Evolutionary conservation across 495 filamentous ascomycete genomes (phyloP).

Genomic region (Daldinia childiae): DNA sequence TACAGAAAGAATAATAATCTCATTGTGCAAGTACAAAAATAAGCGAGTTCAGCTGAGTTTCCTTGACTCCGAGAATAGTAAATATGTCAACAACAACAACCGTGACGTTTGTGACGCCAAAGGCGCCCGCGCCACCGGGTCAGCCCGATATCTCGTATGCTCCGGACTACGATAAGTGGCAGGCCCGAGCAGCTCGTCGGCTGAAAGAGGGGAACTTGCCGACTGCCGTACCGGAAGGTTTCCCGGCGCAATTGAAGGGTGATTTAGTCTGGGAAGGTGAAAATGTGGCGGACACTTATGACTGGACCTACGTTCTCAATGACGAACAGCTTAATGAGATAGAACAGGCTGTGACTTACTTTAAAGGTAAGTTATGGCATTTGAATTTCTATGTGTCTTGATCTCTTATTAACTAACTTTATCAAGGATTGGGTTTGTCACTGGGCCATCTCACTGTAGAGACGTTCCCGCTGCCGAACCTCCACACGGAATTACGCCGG

Average conservation of each 20-base stretch:
- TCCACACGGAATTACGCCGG: conserved; percentile 56
- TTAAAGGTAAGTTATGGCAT: conserved; percentile 63
- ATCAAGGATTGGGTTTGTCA: conserved; percentile 53
- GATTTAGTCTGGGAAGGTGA: conserved; percentile 68
- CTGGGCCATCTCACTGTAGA: conserved; percentile 59
- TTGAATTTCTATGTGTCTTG: no score
- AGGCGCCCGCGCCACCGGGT: conserved; percentile 33
- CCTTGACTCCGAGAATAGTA: neutral
- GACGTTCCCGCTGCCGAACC: conserved; percentile 67
- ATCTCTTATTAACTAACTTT: neutral
- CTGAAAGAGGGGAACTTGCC: conserved; percentile 51
- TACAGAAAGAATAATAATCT: neutral
- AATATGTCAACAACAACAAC: conserved; percentile 37
- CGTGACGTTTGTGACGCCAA: conserved; percentile 35
- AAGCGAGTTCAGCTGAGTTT: neutral
- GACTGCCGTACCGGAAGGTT: conserved; percentile 59
- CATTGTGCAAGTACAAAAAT: neutral
- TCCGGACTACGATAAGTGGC: conserved; percentile 65
- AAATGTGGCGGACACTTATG: conserved; percentile 56
- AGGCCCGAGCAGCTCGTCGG: conserved; percentile 58
- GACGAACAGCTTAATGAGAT: conserved; percentile 63
- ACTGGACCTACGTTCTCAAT: conserved; percentile 63
- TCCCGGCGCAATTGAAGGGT: conserved; percentile 58
- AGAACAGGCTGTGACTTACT: conserved; percentile 62
- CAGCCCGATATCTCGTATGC: conserved; percentile 67